Evolutionary conservation across 495 filamentous ascomycete genomes (phyloP).

Genomic region (Amphirosellinia nigrospora): DNA sequence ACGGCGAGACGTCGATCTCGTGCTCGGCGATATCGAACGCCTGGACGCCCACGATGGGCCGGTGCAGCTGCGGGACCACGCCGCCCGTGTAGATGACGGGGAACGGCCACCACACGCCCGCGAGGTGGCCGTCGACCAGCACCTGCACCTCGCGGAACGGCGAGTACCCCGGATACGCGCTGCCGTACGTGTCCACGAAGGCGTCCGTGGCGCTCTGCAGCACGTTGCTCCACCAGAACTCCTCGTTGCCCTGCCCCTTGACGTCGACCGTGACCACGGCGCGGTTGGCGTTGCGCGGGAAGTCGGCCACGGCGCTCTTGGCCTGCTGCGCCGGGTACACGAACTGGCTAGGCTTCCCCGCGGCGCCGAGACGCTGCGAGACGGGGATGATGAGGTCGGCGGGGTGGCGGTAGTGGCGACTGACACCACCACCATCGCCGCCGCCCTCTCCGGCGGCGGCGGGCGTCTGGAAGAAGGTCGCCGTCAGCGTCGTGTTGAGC

Average conservation of each 20-base stretch:
- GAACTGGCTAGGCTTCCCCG: conserved; percentile 69
- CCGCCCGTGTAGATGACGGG: conserved; percentile 90
- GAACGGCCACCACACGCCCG: conserved; percentile 88
- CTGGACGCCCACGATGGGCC: conserved; percentile 84
- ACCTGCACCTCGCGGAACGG: conserved; percentile 87
- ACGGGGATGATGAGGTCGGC: conserved; percentile 80
- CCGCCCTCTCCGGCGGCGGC: conserved; percentile 36
- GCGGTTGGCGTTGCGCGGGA: conserved; percentile 70
- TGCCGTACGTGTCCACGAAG: conserved; percentile 63
- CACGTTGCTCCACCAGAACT: conserved; percentile 93
- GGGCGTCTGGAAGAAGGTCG: conserved; percentile 69
- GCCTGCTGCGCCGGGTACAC: conserved; percentile 69
- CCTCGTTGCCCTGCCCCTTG: conserved; percentile 79
- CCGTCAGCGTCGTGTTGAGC: conserved; percentile 81
- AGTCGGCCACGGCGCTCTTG: conserved; percentile 56
- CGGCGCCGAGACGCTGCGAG: conserved; percentile 61
- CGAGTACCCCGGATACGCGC: conserved; percentile 72
- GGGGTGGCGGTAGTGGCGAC: too few species aligned
- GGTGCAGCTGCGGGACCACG: conserved; percentile 80
- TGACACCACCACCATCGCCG: conserved; percentile 26
- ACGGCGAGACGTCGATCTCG: conserved; percentile 88
- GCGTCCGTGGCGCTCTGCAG: conserved; percentile 65
- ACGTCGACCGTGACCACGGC: conserved; percentile 82
- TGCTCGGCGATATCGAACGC: conserved; percentile 83
- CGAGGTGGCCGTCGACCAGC: conserved; percentile 75